These are phyloP conservation scores for Phytophthora agathidicida DNA, from an alignment of 352 stramenopile genomes.

Conservation along the genomic window DNA sequence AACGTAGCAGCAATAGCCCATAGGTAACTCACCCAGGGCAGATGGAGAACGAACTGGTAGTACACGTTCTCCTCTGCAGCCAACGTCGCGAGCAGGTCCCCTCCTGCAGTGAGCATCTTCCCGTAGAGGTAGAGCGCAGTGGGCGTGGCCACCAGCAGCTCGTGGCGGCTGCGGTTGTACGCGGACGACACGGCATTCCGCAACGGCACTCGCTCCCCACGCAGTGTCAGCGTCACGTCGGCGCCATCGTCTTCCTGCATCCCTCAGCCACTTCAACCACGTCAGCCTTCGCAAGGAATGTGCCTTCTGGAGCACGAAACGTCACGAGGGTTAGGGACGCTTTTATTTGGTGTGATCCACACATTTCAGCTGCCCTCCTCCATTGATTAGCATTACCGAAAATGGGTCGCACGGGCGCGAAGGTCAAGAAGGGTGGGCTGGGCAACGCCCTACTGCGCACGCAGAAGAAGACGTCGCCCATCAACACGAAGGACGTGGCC, in stretches of 20 bases:
- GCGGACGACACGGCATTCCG: conserved; percentile 48
- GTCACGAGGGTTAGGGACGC: background rate
- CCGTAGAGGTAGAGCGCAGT: conserved; percentile 49
- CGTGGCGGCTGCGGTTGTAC: conserved; percentile 37
- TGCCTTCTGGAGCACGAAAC: conserved; percentile 1
- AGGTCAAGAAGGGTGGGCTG: conserved; percentile 76
- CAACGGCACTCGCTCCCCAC: conserved; percentile 49
- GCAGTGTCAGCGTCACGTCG: conserved; percentile 49
- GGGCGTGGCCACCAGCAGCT: conserved; percentile 48
- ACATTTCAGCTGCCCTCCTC: conserved; percentile 6
- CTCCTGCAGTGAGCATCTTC: conserved; percentile 47
- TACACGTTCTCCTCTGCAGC: conserved; percentile 44
- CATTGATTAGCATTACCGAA: conserved; percentile 25
- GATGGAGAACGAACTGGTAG: conserved; percentile 46
- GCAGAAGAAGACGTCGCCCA: conserved; percentile 77
- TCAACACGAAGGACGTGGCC: conserved; percentile 71
- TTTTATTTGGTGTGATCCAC: conserved; percentile 1
- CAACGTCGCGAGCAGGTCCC: conserved; percentile 40
- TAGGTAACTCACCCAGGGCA: conserved; percentile 50
- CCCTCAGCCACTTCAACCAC: too few species aligned
- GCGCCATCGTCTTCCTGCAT: background rate
- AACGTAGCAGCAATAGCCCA: background rate
- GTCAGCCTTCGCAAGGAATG: background rate
- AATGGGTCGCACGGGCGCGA: conserved; percentile 80
- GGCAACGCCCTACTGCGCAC: conserved; percentile 78